A percentile compares a stretch with the other conserved stretches of the same genome.
These are phyloP conservation scores for Rhynchospora pubera DNA, from an alignment of 176 grass and related monocot species.

Conservation along the genomic window DNA sequence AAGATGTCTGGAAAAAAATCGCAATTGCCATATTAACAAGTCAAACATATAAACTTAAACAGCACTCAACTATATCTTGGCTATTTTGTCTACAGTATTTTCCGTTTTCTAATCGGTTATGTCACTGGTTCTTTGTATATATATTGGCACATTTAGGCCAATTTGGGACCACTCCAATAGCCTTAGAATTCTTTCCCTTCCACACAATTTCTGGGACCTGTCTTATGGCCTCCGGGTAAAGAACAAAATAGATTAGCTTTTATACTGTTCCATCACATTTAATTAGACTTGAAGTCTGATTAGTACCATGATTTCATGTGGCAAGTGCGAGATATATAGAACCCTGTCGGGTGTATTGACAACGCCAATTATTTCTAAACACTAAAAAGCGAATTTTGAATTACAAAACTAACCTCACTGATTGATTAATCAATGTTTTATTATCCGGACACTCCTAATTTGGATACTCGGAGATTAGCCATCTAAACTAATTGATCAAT, in stretches of 20 bases:
- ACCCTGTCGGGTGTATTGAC: not conserved
- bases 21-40: not conserved
- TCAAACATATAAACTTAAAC: not conserved
- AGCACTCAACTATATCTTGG: not conserved
- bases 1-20: not conserved
- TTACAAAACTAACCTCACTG: too few species aligned
- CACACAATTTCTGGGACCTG: slow-evolving; percentile 5
- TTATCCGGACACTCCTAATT: too few species aligned
- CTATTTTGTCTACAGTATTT: not conserved
- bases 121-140: not conserved
- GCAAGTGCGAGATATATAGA: not conserved
- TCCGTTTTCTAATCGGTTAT: not conserved
- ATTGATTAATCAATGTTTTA: too few species aligned
- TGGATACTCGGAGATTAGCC: too few species aligned
- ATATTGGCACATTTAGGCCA: not conserved
- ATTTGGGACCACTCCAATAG: slow-evolving; percentile 15
- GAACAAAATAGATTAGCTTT: not conserved
- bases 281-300: not conserved
- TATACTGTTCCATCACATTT: not conserved
- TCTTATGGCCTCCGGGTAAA: not conserved
- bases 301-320: not conserved
- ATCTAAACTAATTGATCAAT: too few species aligned
- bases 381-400: too few species aligned
- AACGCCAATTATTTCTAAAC: too few species aligned
- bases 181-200: slow-evolving; percentile 3